A percentile compares a stretch with the other conserved stretches of the same genome.
Evolutionary conservation across 495 filamentous ascomycete species (phyloP).

Genomic region (Hypoxylon rickii): DNA sequence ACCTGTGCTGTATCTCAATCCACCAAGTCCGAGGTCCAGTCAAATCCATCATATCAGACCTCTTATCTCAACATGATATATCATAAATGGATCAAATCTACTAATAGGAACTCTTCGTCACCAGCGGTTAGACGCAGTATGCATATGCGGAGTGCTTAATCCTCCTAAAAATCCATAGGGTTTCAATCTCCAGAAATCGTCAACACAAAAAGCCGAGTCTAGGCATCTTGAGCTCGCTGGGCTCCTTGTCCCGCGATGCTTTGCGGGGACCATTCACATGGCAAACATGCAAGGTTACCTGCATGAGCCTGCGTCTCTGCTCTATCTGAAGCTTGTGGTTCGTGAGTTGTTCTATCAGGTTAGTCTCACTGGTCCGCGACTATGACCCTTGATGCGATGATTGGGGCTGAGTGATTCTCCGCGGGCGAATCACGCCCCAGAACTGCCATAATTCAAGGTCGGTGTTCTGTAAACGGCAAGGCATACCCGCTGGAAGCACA

Average conservation of each 20-base stretch:
- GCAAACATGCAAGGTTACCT: slow-evolving; percentile 35
- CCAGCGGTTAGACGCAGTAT: slow-evolving; percentile 34
- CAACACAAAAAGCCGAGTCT: slow-evolving; percentile 3
- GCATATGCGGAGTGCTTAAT: slow-evolving; percentile 36
- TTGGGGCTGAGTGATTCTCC: slow-evolving; percentile 32
- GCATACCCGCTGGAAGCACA: slow-evolving; percentile 44
- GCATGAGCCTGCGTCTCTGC: slow-evolving; percentile 27
- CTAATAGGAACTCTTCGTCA: slow-evolving; percentile 24
- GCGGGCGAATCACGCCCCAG: slow-evolving; percentile 41
- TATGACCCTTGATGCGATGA: slow-evolving; percentile 21
- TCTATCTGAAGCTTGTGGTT: slow-evolving; percentile 33
- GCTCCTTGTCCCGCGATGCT: slow-evolving; percentile 16
- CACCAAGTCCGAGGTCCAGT: no score
- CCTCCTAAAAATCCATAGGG: slow-evolving; percentile 14
- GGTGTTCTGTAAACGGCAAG: slow-evolving; percentile 45
- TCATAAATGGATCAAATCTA: neutral
- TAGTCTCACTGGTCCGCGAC: slow-evolving; percentile 13
- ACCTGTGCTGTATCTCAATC: no score
- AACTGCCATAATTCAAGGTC: slow-evolving; percentile 32
- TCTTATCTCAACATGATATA: neutral
- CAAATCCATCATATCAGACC: neutral
- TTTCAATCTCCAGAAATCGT: slow-evolving; percentile 1
- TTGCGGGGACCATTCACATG: slow-evolving; percentile 34
- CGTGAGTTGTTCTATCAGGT: slow-evolving; percentile 30
- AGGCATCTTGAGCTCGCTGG: slow-evolving; percentile 15